Base-by-base conservation (phyloP, 2,329 filamentous ascomycete genomes). In the Fusarium longipes region DNA sequence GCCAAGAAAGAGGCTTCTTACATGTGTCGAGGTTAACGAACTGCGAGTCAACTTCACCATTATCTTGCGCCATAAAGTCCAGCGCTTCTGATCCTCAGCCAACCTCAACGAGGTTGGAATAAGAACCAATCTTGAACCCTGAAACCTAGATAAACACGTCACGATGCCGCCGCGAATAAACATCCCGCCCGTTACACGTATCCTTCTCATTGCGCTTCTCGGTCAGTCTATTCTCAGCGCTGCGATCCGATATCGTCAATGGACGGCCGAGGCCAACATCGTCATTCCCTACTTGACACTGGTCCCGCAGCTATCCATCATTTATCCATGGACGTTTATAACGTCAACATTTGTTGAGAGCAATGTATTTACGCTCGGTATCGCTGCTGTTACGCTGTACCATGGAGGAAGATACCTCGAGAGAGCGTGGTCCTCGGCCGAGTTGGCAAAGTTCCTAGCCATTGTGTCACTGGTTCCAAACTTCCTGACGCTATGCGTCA, bases 381-480 rank as follows among this genome's bases (percentile, higher is more conserved):
- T 97, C 57, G 93, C 93, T 45, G 89, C 86, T 27, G 82, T 90
- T 40, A 94, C 94, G 1, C 81, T 98, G 53, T 97, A 94, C 79
- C 93, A 97, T 81, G 95, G 95, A 55, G 96, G 96, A 11, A 89
- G 93, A 73, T 99, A 99, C 78, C 87, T 99, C 22, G 96, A 99
- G 84, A 86, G 96, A 74, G 95, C 96, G 32, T 99, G 95, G 96
- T 94, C 93, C 30, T 95, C 93, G 25, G 87, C 87, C 57, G 95
- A 98, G 78, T 93, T 97, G 77, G 93, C 89, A 74, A 97, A 97
- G 80, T 97, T 97, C 77, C 83, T 97, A 45, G 82, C 92, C 17
- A 84, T 97, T 68, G 86, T 91, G 47, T 85, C 92, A 15, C 78
- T 97, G 74, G 84, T 97, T 55, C 93, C 96, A 32, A 98, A 97